A percentile compares a stretch with the other conserved stretches of the same genome.
phyloP scores from a whole-genome alignment of 2,329 filamentous ascomycete genomes.

The Coniochaeta sp. region DNA sequence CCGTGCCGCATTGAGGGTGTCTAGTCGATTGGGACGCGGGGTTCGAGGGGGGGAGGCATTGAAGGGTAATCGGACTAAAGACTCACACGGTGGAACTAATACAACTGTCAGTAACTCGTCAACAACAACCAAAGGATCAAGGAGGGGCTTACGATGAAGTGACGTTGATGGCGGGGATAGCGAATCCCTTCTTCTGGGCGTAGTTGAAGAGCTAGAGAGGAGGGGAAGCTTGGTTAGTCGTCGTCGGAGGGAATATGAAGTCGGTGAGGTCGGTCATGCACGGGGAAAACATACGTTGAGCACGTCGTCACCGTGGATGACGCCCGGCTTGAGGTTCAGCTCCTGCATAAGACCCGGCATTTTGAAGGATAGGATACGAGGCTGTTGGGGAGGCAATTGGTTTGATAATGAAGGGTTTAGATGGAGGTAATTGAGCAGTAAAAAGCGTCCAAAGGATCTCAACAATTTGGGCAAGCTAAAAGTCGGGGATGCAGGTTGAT shows the following conservation, averaged over 20 bases:
- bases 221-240: too few species aligned
- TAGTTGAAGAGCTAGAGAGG: slow-evolving; percentile 67
- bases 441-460: too few species aligned
- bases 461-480: too few species aligned
- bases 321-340: slow-evolving; percentile 44
- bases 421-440: not conserved
- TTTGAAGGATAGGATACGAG: slow-evolving; percentile 8
- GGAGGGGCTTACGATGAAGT: slow-evolving; percentile 91
- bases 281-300: slow-evolving; percentile 20
- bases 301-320: slow-evolving; percentile 49
- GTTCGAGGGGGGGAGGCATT: not conserved
- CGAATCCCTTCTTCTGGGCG: slow-evolving; percentile 79
- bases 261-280: not conserved
- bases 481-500: not conserved
- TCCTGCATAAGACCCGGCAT: slow-evolving; percentile 26
- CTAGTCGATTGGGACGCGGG: too few species aligned
- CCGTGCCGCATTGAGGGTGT: slow-evolving; percentile 56
- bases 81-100: slow-evolving; percentile 54
- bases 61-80: not conserved
- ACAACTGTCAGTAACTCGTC: too few species aligned
- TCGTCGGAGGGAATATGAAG: too few species aligned
- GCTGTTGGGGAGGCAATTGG: not conserved
- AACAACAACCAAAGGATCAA: too few species aligned
- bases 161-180: slow-evolving; percentile 88
- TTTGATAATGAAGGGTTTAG: not conserved